These are phyloP conservation scores for Beauveria asiatica DNA, from an alignment of 2,329 filamentous ascomycete genomes.

Conservation along the genomic window DNA sequence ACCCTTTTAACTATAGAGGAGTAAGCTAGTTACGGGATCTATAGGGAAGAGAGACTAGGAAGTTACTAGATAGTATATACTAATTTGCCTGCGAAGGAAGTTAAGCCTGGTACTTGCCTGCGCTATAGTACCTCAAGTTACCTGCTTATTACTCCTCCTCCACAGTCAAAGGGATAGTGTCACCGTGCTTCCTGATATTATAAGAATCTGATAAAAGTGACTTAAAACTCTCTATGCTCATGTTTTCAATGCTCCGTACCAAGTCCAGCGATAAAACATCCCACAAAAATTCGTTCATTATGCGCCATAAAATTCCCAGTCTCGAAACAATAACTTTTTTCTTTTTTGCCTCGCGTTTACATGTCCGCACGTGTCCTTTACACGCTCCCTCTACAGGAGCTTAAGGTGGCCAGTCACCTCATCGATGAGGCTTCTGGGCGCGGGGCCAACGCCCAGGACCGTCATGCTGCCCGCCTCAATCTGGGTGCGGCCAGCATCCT, in stretches of 20 bases:
- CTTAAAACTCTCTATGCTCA: neutral
- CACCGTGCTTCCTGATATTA: neutral
- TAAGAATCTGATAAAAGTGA: neutral
- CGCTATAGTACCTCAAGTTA: no score
- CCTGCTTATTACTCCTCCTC: no score
- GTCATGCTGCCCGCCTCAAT: conserved; percentile 90
- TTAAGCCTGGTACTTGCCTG: no score
- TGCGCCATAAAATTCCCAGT: neutral
- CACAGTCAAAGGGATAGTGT: no score
- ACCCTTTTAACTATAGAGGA: no score
- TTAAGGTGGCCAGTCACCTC: conserved; percentile 78
- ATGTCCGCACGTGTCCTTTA: neutral
- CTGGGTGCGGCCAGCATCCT: conserved; percentile 94
- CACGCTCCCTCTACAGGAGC: conserved; percentile 51
- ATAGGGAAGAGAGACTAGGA: no score
- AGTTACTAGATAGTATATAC: no score
- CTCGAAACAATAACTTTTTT: neutral
- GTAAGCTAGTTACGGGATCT: no score
- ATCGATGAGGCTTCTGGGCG: conserved; percentile 80
- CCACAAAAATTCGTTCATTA: neutral
- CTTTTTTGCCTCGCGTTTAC: neutral
- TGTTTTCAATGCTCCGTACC: neutral
- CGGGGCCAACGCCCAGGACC: conserved; percentile 75
- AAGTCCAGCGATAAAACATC: neutral
- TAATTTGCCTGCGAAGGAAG: no score